Evolutionary conservation across 2,329 filamentous ascomycete species (phyloP).

Genomic region (Diaporthe australafricana): DNA sequence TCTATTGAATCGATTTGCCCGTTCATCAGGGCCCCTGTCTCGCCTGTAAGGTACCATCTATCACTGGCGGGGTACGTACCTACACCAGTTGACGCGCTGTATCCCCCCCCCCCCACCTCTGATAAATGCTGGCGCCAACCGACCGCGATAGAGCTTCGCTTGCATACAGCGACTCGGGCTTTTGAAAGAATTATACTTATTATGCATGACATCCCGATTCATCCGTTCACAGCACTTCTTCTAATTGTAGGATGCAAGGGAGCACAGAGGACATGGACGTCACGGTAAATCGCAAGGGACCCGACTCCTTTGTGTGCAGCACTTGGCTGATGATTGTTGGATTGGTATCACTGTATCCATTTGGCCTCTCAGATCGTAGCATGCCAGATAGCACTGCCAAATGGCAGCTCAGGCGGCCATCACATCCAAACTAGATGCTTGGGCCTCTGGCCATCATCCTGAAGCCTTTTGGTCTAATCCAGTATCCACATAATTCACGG

Average conservation of each 20-base stretch:
- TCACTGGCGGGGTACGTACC: slow-evolving; percentile 19
- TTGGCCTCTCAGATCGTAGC: slow-evolving; percentile 10
- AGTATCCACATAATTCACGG: slow-evolving; percentile 15
- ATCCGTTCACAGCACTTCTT: background rate
- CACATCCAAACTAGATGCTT: slow-evolving; percentile 17
- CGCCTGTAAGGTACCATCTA: slow-evolving; percentile 9
- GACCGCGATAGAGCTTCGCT: background rate
- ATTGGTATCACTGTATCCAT: slow-evolving; percentile 25
- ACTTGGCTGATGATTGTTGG: background rate
- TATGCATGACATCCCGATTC: background rate
- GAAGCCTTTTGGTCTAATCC: slow-evolving; percentile 6
- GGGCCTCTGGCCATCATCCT: slow-evolving; percentile 28
- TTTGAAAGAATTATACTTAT: background rate
- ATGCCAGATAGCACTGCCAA: background rate
- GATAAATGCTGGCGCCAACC: background rate
- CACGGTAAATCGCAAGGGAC: background rate
- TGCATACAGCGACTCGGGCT: background rate
- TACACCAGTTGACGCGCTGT: background rate
- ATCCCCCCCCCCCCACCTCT: background rate
- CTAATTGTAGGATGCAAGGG: background rate
- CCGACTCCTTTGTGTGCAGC: background rate
- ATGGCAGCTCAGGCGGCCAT: slow-evolving; percentile 15
- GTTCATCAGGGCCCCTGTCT: slow-evolving; percentile 7
- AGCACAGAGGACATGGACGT: background rate
- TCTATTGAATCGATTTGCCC: background rate